Percentiles rank a stretch among this genome's conserved stretches.
Conservation (phyloP, 495 filamentous ascomycete species). For the Lichenothelia convexa region DNA sequence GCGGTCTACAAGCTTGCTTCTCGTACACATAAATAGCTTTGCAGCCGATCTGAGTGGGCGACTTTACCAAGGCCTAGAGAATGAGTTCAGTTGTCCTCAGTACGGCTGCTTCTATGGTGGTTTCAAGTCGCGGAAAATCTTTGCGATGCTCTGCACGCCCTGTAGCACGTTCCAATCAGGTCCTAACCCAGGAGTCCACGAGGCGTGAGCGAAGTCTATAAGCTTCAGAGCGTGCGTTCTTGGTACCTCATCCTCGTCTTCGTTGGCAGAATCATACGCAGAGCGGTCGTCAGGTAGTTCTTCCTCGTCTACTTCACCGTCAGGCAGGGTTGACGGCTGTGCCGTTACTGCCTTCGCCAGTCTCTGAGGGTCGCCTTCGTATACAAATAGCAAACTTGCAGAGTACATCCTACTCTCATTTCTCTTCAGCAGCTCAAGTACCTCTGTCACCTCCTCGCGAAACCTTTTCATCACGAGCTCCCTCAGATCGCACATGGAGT, state of each 20-base stretch:
- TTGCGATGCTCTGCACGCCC: conserved; percentile 55
- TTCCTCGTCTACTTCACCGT: conserved; percentile 3
- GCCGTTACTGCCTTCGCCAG: conserved; percentile 39
- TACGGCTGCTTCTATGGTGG: too few relatives aligned
- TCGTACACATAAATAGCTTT: too few relatives aligned
- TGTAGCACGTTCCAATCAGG: conserved; percentile 70
- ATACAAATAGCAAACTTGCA: conserved; percentile 73
- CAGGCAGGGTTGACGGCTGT: conserved; percentile 6
- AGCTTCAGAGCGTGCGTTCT: conserved; percentile 67
- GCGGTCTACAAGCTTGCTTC: too few relatives aligned
- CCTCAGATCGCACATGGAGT: conserved; percentile 28
- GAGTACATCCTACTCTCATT: conserved; percentile 91
- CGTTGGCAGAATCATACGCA: too few relatives aligned
- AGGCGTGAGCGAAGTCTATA: conserved; percentile 93
- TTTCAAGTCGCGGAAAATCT: conserved; percentile 58
- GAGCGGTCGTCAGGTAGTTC: too few relatives aligned
- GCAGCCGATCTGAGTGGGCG: too few relatives aligned
- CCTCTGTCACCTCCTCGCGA: conserved; percentile 42
- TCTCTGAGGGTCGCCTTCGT: conserved; percentile 67
- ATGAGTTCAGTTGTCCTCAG: too few relatives aligned
- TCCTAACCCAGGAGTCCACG: conserved; percentile 68
- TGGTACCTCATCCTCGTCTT: conserved; percentile 52
- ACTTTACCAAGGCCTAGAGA: too few relatives aligned
- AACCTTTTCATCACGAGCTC: conserved; percentile 46
- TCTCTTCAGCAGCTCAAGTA: conserved; percentile 45